Conservation (phyloP, 148 eudicot species). For the Gaultheria prostrata region DNA sequence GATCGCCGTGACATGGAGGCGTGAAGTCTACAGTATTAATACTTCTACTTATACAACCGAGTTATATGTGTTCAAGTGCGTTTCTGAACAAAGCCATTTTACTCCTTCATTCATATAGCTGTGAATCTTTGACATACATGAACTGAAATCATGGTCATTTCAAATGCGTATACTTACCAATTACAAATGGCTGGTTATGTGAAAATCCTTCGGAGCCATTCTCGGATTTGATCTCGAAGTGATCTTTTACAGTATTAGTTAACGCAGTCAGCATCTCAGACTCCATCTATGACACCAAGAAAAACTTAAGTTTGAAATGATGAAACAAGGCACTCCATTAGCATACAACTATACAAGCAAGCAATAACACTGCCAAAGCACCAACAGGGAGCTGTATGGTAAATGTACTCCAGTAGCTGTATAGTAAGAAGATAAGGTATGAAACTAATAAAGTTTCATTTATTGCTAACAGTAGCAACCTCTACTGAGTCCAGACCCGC, state of each 20-base stretch:
- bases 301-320: background rate
- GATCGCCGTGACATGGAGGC: background rate
- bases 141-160: background rate
- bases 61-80: background rate
- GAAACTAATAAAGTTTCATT: too few species aligned
- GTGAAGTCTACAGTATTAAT: background rate
- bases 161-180: conserved; percentile 18
- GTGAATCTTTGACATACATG: background rate
- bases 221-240: background rate
- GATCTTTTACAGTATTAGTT: conserved; percentile 11
- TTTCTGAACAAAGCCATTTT: background rate
- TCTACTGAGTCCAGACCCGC: too few species aligned
- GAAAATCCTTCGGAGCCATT: conserved; percentile 6
- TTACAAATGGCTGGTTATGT: conserved; percentile 23
- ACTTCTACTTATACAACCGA: background rate
- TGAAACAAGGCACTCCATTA: background rate
- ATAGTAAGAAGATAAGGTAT: too few species aligned
- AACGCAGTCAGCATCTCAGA: conserved; percentile 6
- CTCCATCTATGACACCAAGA: conserved; percentile 11
- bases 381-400: background rate
- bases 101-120: background rate
- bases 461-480: too few species aligned
- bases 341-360: background rate
- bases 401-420: background rate
- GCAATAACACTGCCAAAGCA: background rate